Evolutionary conservation across 345 rosid genomes (phyloP).

Genomic region (Eucalyptus paniculata): DNA sequence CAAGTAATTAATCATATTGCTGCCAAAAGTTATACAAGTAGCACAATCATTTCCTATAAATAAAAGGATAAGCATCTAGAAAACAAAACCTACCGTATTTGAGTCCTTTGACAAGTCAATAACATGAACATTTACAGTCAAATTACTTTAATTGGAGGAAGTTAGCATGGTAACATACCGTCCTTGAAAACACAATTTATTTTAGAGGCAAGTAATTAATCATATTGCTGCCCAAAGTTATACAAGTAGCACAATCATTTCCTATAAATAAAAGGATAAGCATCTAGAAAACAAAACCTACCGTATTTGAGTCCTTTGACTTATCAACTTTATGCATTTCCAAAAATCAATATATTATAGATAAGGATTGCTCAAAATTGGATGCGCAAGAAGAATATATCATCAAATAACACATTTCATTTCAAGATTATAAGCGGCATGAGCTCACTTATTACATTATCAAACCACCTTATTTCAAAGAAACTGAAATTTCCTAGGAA

Average conservation of each 20-base stretch:
- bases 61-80: background rate
- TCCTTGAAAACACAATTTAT: too few species aligned
- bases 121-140: too few species aligned
- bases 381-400: background rate
- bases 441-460: background rate
- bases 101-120: too few species aligned
- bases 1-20: background rate
- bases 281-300: background rate
- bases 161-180: too few species aligned
- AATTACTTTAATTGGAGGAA: too few species aligned
- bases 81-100: too few species aligned
- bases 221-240: background rate
- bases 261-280: background rate
- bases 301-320: background rate
- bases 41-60: background rate
- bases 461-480: background rate
- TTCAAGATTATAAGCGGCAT: background rate
- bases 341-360: background rate
- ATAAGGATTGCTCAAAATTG: background rate
- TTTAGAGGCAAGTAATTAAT: too few species aligned
- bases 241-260: background rate
- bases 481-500: background rate
- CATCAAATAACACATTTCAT: background rate
- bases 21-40: background rate
- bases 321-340: background rate